Evolutionary conservation across 2,329 filamentous ascomycete species (phyloP).

Genomic region (Exophiala lecanii-corni): DNA sequence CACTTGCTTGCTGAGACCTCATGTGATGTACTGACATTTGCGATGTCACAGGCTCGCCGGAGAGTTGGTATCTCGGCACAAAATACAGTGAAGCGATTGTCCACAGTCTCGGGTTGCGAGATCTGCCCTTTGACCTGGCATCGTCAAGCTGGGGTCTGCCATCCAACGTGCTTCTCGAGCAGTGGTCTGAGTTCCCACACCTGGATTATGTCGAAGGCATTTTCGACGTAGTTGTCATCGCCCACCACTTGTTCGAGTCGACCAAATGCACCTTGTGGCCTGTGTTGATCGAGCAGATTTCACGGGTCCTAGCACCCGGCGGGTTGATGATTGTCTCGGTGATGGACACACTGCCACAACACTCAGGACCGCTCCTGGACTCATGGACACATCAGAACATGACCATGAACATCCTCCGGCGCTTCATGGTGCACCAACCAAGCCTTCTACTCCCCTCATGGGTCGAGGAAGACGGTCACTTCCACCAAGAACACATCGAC

Average conservation of each 20-base stretch:
- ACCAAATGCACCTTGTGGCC: conserved; percentile 3
- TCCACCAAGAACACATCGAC: neutral
- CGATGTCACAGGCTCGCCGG: neutral
- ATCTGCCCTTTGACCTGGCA: conserved; percentile 1
- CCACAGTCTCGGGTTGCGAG: neutral
- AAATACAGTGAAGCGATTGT: neutral
- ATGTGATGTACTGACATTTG: neutral
- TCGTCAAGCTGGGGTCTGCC: conserved; percentile 1
- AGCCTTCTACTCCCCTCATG: conserved; percentile 2
- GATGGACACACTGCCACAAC: conserved; percentile 3
- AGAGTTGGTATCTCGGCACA: conserved; percentile 5
- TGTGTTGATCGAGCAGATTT: conserved; percentile 3
- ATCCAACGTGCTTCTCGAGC: conserved; percentile 2
- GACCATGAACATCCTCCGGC: conserved; percentile 1
- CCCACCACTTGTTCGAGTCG: conserved; percentile 3
- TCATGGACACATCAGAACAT: conserved; percentile 2
- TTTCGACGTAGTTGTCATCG: conserved; percentile 1
- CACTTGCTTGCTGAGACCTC: too few relatives aligned
- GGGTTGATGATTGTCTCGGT: neutral
- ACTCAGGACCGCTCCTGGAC: conserved; percentile 1
- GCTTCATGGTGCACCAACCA: conserved; percentile 4
- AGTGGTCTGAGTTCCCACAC: conserved; percentile 4
- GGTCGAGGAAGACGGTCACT: conserved; percentile 1
- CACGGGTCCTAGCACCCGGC: neutral
- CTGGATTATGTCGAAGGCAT: conserved; percentile 1